Conservation (phyloP, 306 rosid genomes). For the Vigna unguiculata region DNA sequence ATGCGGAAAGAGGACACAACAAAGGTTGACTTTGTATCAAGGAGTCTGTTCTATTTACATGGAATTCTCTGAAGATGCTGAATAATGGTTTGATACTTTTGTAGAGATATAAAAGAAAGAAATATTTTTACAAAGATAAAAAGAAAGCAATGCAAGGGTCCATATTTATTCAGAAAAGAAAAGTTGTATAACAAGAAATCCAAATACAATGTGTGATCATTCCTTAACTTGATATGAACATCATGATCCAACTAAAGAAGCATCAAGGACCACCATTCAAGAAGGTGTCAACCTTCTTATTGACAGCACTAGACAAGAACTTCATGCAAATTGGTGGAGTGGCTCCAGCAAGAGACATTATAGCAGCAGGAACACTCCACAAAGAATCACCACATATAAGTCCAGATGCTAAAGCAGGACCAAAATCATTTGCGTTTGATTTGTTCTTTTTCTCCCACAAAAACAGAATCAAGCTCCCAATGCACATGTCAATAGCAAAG, state of each 20-base stretch:
- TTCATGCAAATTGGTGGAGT: constrained; percentile 80
- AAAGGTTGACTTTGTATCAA: constrained; percentile 87
- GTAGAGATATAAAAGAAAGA: background rate
- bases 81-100: background rate
- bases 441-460: constrained; percentile 56
- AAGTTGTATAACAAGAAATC: background rate
- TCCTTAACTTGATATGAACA: background rate
- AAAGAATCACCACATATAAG: constrained; percentile 77
- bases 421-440: constrained; percentile 53
- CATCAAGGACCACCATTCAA: constrained; percentile 12
- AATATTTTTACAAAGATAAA: too few relatives aligned
- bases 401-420: constrained; percentile 74
- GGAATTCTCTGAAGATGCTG: constrained; percentile 83
- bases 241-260: background rate
- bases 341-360: constrained; percentile 57
- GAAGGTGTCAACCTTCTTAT: constrained; percentile 52
- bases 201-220: background rate
- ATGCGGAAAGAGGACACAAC: constrained; percentile 83
- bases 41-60: constrained; percentile 92
- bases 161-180: background rate
- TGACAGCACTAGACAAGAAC: constrained; percentile 58
- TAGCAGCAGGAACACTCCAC: constrained; percentile 79
- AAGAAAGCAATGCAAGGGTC: background rate
- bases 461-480: constrained; percentile 72
- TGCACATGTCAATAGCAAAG: constrained; percentile 79